phyloP scores from a whole-genome alignment of 495 filamentous ascomycete species.

The Penicillium longicatenatum region DNA sequence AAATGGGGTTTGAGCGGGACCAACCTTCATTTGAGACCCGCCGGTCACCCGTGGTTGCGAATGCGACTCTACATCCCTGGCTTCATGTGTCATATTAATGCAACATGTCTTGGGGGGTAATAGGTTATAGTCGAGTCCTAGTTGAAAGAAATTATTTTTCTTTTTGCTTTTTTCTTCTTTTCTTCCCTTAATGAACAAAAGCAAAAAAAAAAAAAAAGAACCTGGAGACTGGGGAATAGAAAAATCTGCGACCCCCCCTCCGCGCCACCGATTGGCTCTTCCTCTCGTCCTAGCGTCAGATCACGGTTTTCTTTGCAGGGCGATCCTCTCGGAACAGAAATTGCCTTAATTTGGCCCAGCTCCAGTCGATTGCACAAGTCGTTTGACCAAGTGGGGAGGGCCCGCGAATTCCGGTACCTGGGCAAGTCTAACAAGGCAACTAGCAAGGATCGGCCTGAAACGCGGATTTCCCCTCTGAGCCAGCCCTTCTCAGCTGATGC shows the following conservation, averaged over 20 bases:
- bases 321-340: slow-evolving; percentile 16
- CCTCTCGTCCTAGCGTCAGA: slow-evolving; percentile 9
- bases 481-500: slow-evolving; percentile 25
- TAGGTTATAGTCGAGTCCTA: too few relatives aligned
- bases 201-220: too few relatives aligned
- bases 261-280: not conserved
- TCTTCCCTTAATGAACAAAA: not conserved
- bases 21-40: slow-evolving; percentile 20
- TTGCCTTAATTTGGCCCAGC: slow-evolving; percentile 12
- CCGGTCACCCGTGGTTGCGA: not conserved
- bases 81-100: too few relatives aligned
- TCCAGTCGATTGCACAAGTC: slow-evolving; percentile 21
- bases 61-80: not conserved
- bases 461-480: slow-evolving; percentile 16
- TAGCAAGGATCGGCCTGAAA: slow-evolving; percentile 25
- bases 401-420: slow-evolving; percentile 14
- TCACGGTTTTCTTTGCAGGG: slow-evolving; percentile 7
- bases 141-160: too few relatives aligned
- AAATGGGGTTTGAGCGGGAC: slow-evolving; percentile 10
- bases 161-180: not conserved
- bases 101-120: not conserved
- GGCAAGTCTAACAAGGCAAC: slow-evolving; percentile 21
- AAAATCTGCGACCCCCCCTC: not conserved
- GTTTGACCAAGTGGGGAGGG: slow-evolving; percentile 9
- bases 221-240: not conserved